phyloP scores from a whole-genome alignment of 2,329 filamentous ascomycete species.

The Metarhizium anisopliae region DNA sequence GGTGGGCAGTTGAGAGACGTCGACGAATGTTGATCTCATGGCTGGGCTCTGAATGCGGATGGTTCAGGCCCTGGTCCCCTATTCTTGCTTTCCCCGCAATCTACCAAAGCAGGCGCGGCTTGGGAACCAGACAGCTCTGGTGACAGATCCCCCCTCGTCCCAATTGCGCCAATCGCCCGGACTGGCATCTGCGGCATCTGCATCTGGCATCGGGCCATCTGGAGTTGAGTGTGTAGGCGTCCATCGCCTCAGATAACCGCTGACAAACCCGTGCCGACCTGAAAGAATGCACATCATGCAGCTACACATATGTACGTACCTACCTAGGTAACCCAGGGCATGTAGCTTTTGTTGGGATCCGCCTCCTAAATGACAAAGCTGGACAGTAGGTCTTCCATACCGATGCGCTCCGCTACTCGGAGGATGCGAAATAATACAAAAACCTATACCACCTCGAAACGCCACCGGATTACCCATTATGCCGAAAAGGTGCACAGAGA shows the following conservation, averaged over 20 bases:
- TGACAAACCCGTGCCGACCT: background rate
- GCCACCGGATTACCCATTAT: background rate
- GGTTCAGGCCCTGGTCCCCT: constrained; percentile 1
- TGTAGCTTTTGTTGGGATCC: background rate
- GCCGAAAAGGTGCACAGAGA: background rate
- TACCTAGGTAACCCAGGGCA: no score
- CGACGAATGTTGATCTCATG: background rate
- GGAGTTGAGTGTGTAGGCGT: background rate
- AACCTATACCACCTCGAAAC: background rate
- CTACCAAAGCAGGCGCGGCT: background rate
- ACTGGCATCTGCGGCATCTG: background rate
- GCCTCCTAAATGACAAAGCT: no score
- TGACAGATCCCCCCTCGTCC: background rate
- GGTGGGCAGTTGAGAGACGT: background rate
- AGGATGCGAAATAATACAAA: no score
- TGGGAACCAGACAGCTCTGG: background rate
- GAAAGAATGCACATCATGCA: background rate
- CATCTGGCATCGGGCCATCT: background rate
- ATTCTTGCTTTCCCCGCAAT: constrained; percentile 6
- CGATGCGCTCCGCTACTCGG: background rate
- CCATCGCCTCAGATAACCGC: background rate
- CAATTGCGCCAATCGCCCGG: background rate
- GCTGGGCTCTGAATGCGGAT: background rate
- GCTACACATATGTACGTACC: background rate
- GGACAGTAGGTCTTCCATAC: no score